phyloP scores from a whole-genome alignment of 345 rosid species.

The Hibiscus syriacus region DNA sequence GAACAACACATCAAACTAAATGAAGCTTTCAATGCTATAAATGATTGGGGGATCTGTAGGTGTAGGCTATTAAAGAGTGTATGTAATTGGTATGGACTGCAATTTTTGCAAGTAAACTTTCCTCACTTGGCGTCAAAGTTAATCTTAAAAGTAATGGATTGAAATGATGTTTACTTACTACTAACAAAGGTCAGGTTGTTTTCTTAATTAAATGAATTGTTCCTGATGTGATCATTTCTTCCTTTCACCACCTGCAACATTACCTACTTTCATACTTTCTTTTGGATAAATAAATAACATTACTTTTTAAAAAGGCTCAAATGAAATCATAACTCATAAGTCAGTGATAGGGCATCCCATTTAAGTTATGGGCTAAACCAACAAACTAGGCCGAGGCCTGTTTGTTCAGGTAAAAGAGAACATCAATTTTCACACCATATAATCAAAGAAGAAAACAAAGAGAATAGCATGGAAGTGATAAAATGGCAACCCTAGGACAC shows the following conservation, averaged over 20 bases:
- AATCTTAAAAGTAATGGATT: not conserved
- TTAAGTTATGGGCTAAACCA: not conserved
- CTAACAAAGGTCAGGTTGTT: not conserved
- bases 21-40: not conserved
- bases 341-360: not conserved
- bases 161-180: slow-evolving; percentile 5
- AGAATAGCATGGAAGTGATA: not conserved
- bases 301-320: too few species aligned
- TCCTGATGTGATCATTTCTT: not conserved
- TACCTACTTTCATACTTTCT: too few species aligned
- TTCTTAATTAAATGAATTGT: not conserved
- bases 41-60: not conserved
- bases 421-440: slow-evolving; percentile 3
- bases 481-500: not conserved
- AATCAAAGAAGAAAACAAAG: not conserved
- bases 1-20: not conserved
- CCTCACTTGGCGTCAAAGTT: slow-evolving; percentile 9
- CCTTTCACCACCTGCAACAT: too few species aligned
- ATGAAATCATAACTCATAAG: not conserved
- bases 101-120: not conserved
- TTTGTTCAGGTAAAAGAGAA: not conserved
- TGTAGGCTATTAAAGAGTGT: not conserved
- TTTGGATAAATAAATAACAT: too few species aligned
- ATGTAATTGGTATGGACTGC: too few species aligned
- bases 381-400: not conserved